Base-by-base conservation (phyloP, 2,329 filamentous ascomycete species). In the Chrysoporthe deuterocubensis region DNA sequence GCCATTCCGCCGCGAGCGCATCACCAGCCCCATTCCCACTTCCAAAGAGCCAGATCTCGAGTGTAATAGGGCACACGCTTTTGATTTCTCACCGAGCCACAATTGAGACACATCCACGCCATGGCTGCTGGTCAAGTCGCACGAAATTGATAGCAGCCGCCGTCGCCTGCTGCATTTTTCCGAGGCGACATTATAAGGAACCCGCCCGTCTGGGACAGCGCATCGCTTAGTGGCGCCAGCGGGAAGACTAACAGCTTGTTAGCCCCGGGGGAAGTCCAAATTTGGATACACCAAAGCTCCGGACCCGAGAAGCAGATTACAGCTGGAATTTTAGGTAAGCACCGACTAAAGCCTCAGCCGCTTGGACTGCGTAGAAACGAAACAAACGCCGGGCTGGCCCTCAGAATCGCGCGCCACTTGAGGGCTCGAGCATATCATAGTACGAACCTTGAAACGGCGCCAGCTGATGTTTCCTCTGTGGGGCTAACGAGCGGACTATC, bases 211-310 rank as follows among this genome's bases (percentile, higher is more conserved):
- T 37, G 60, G 60, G 32, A 37, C 60, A 26, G 26, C 60, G 13
- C 16, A 18, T 32, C 13, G 43, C 21, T 14, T 52, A 52, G 44
- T 52, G 26, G 44, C 60, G 26, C 44, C 44, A 40, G 60, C 60
- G 60, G 60, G 60, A n/a, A 52, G 44, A 40, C 60, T 50, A 62
- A 21, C 8, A 62, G 60, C 18, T 37, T 48, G 44, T 62, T 62
- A 52, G 60, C 44, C 44, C 50, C 26, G 32, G 18, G 44, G 44
- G 58, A 32, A 32, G 7, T n/a, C 32, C 26, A 26, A 37, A 48
- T 46, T 40, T 48, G 59, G 43, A 32, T 18, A 48, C 11, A 16
- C 13, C 44, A 37, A 48, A 44, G 43, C 44, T 9, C 43, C 18
- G 26, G 34, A 50, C 32, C 44, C 34, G 32, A 40, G 16, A 2